A percentile compares a stretch with the other conserved stretches of the same genome.
These are phyloP conservation scores for Aspergillus persii DNA, from an alignment of 2,329 filamentous ascomycete species.

Conservation along the genomic window DNA sequence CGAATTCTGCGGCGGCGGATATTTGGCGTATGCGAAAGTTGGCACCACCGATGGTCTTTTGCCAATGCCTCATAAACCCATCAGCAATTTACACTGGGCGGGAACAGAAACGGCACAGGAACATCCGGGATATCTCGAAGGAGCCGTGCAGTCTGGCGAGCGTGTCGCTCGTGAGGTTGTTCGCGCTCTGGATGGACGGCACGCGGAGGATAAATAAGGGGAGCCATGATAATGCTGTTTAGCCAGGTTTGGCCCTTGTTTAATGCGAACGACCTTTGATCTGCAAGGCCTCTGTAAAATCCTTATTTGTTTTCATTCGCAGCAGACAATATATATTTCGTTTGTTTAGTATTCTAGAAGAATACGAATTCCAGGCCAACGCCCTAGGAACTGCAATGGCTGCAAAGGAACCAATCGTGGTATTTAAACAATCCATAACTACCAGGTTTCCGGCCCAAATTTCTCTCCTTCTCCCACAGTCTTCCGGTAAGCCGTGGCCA, in stretches of 20 bases:
- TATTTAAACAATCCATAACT: not conserved
- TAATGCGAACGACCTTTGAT: too few relatives aligned
- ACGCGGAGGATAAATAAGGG: not conserved
- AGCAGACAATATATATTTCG: too few relatives aligned
- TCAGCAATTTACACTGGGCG: not conserved
- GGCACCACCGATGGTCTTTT: not conserved
- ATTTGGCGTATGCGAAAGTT: not conserved
- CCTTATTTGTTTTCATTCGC: too few relatives aligned
- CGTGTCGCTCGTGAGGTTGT: not conserved
- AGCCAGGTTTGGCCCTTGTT: too few relatives aligned
- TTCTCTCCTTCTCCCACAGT: slow-evolving; percentile 53
- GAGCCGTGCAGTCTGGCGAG: not conserved
- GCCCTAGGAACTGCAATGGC: too few relatives aligned
- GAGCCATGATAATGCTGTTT: too few relatives aligned
- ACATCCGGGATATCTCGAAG: not conserved
- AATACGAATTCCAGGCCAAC: too few relatives aligned
- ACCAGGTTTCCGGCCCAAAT: slow-evolving; percentile 56
- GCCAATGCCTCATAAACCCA: not conserved
- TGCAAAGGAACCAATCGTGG: too few relatives aligned
- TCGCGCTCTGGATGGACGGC: not conserved
- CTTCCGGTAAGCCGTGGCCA: slow-evolving; percentile 58
- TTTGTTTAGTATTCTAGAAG: too few relatives aligned
- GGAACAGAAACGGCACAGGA: not conserved
- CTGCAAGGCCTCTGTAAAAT: too few relatives aligned
- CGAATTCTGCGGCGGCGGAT: not conserved